Evolutionary conservation across 2,329 filamentous ascomycete genomes (phyloP), one percentile per base, ranked within the genome.

Genomic region (Metarhizium sp.): DNA sequence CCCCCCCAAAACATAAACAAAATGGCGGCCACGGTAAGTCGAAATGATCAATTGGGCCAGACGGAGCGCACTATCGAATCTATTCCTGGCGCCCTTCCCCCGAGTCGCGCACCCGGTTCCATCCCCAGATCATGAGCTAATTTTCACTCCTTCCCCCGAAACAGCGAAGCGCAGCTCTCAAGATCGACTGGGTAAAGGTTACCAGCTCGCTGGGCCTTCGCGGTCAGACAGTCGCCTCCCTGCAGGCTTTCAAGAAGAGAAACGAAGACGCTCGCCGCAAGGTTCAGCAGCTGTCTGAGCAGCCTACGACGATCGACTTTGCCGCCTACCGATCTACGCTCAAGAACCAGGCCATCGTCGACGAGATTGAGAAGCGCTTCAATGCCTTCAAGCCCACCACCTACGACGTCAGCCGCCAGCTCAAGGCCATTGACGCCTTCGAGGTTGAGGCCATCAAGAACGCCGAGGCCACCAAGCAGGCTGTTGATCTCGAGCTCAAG

Each of bases 141-240:
- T 80, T 80, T 77, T 69, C 63, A 64, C 58, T 63, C 61, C 55
- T 63, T 59, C 54, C 52, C 55, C 57, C 59, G 59, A 48, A 61
- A 74, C 75, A 97, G 92, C 88, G 91, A 84, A 96, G 90, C 84
- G 92, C 92, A 81, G 92, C 92, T 77, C 85, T 95, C 78, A 99
- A 97, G 85, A 85, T 99, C 82, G 94, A 99, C 86, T 99, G 94
- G 94, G 85, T 85, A 78, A 94, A 95, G 80, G 85, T 99, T 71
- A 87, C 87, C 77, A 85, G 83, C 77, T 95, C 92, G 71, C 91
- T 99, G 69, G 92, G 92, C 74, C 90, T 99, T 75, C 90, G 90
- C 75, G 94, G 94, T 74, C 89, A 91, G 79, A 99, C 94, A 65
- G 92, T 90, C 65, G 78, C 87, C 68, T 88, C 92, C 60, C 90